Evolutionary conservation across 768 basidiomycete species (phyloP).

Genomic region (Mycena floridula): DNA sequence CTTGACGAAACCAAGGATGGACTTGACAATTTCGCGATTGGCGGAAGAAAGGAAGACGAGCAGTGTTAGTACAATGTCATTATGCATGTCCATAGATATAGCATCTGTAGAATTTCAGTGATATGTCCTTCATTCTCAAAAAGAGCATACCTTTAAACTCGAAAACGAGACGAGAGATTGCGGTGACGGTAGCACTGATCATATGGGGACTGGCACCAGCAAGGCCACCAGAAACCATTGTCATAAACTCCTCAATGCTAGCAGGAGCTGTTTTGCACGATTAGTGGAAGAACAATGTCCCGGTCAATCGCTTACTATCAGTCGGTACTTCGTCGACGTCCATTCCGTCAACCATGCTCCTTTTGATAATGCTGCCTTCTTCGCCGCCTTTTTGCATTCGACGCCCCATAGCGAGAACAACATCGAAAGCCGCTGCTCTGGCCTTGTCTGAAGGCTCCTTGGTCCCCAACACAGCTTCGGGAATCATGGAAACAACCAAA

Average conservation of each 20-base stretch:
- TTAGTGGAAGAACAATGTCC: background rate
- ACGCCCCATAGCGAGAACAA: conserved; percentile 85
- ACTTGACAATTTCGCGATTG: conserved; percentile 98
- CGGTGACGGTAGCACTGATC: conserved; percentile 96
- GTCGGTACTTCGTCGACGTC: conserved; percentile 44
- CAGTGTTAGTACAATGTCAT: conserved; percentile 80
- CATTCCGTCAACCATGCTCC: conserved; percentile 76
- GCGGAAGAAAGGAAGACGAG: conserved; percentile 88
- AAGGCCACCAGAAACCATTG: conserved; percentile 92
- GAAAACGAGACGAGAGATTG: conserved; percentile 88
- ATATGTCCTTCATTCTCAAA: background rate
- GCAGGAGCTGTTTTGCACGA: conserved; percentile 42
- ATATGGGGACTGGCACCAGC: conserved; percentile 94
- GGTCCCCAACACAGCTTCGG: conserved; percentile 91
- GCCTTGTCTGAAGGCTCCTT: conserved; percentile 97
- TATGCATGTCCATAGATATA: conserved; percentile 66
- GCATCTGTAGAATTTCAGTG: conserved; percentile 37
- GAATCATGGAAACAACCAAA: conserved; percentile 81
- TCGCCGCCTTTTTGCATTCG: conserved; percentile 88
- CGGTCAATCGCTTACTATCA: background rate
- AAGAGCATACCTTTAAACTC: conserved; percentile 80
- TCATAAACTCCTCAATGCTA: conserved; percentile 87
- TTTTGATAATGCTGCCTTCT: conserved; percentile 75
- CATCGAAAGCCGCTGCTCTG: conserved; percentile 81
- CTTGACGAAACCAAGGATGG: conserved; percentile 91